Conservation (phyloP, 1,284 basidiomycete genomes). For the Cryptococcus sp. region DNA sequence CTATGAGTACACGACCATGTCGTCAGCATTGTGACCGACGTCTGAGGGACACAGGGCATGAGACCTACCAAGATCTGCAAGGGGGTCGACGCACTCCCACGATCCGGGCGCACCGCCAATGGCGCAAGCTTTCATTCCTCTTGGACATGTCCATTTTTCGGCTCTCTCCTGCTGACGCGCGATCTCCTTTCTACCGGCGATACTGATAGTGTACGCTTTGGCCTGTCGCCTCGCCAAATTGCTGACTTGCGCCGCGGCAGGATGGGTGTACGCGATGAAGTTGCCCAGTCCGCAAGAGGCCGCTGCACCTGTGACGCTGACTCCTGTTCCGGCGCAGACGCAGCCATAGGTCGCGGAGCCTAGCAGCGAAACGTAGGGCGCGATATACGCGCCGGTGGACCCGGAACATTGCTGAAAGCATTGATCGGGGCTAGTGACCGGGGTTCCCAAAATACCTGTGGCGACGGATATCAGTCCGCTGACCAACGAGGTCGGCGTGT, state of each 20-base stretch:
- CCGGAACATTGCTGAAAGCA: slow-evolving; percentile 13
- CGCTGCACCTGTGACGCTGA: not conserved
- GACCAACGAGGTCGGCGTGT: not conserved
- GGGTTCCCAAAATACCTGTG: slow-evolving; percentile 3
- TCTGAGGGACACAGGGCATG: too few species aligned
- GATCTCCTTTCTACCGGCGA: too few species aligned
- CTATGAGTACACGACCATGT: not conserved
- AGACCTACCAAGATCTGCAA: slow-evolving; percentile 13
- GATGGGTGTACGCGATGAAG: slow-evolving; percentile 12
- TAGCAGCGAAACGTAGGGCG: slow-evolving; percentile 6
- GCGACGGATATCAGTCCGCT: not conserved
- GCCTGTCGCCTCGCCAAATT: slow-evolving; percentile 8
- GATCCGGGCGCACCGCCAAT: slow-evolving; percentile 11
- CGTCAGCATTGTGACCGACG: not conserved
- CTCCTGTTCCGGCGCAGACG: slow-evolving; percentile 13
- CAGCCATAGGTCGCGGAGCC: slow-evolving; percentile 10
- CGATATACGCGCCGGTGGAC: slow-evolving; percentile 8
- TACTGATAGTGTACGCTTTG: too few species aligned
- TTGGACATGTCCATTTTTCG: slow-evolving; percentile 13
- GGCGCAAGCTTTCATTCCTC: slow-evolving; percentile 14
- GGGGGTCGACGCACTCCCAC: slow-evolving; percentile 20
- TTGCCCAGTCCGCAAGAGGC: slow-evolving; percentile 5
- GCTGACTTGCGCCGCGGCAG: slow-evolving; percentile 9
- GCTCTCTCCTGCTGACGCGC: slow-evolving; percentile 1
- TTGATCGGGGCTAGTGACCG: slow-evolving; percentile 9